phyloP scores from a whole-genome alignment of 768 basidiomycete species.

The Mycena kentingensis region DNA sequence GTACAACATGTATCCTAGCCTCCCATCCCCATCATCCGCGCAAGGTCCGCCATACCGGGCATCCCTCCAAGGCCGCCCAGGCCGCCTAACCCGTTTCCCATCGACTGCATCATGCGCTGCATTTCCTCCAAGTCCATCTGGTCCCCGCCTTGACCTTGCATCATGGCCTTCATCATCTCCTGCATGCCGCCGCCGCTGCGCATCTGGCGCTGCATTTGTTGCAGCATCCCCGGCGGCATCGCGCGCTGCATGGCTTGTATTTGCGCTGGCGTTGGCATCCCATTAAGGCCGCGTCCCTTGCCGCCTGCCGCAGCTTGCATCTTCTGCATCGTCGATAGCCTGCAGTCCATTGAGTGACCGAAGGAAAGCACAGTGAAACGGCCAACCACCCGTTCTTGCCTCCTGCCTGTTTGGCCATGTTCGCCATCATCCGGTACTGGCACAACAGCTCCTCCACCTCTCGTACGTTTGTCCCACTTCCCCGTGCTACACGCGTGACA shows the following conservation, averaged over 20 bases:
- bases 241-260: constrained; percentile 95
- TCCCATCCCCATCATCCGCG: constrained; percentile 89
- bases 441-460: constrained; percentile 98
- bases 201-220: constrained; percentile 86
- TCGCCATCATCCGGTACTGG: constrained; percentile 98
- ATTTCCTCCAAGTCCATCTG: constrained; percentile 93
- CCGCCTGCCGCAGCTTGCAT: constrained; percentile 87
- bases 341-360: constrained; percentile 28
- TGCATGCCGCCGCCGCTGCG: constrained; percentile 87
- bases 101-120: constrained; percentile 93
- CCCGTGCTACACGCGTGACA: constrained; percentile 85
- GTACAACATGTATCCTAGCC: too few relatives aligned
- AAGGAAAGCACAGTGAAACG: background rate
- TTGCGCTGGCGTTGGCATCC: constrained; percentile 90
- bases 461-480: constrained; percentile 90
- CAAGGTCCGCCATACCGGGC: constrained; percentile 75
- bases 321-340: constrained; percentile 88
- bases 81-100: constrained; percentile 68
- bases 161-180: constrained; percentile 98
- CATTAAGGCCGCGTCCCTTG: constrained; percentile 82
- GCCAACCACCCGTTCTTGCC: constrained; percentile 92
- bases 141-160: constrained; percentile 91
- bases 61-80: constrained; percentile 63
- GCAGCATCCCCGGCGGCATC: constrained; percentile 94
- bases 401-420: constrained; percentile 97